These are phyloP conservation scores for Penicillium canariense DNA, from an alignment of 495 filamentous ascomycete genomes.

Conservation along the genomic window DNA sequence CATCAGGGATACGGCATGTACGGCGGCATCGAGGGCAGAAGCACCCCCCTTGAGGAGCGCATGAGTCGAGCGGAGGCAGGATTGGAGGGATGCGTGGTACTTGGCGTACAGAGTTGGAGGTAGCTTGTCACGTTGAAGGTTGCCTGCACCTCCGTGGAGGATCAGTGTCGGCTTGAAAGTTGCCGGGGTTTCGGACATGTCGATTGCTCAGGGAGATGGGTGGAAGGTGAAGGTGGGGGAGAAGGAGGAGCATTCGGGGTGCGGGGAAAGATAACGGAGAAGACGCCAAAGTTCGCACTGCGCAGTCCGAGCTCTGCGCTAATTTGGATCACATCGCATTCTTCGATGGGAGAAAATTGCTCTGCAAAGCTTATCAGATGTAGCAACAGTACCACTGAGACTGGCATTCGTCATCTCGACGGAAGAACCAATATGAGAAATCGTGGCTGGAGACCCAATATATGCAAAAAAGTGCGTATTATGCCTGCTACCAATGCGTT, in stretches of 20 bases:
- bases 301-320: background rate
- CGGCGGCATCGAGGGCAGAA: conserved; percentile 68
- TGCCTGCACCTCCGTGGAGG: conserved; percentile 87
- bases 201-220: background rate
- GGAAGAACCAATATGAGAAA: background rate
- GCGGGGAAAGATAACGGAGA: conserved; percentile 12
- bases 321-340: background rate
- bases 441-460: background rate
- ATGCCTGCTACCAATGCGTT: conserved; percentile 39
- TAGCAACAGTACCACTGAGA: background rate
- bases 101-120: conserved; percentile 56
- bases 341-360: background rate
- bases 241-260: background rate
- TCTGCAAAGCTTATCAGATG: background rate
- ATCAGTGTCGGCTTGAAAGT: conserved; percentile 64
- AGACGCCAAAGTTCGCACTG: background rate
- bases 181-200: conserved; percentile 12
- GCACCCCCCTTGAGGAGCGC: conserved; percentile 40
- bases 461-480: conserved; percentile 32
- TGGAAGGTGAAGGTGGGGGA: background rate
- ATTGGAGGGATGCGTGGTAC: conserved; percentile 63
- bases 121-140: conserved; percentile 67
- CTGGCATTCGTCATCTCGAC: background rate
- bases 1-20: conserved; percentile 70
- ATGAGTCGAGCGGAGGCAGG: conserved; percentile 52